Evolutionary conservation across 441 rosid species (phyloP).

Genomic region (Jatropha multifida): DNA sequence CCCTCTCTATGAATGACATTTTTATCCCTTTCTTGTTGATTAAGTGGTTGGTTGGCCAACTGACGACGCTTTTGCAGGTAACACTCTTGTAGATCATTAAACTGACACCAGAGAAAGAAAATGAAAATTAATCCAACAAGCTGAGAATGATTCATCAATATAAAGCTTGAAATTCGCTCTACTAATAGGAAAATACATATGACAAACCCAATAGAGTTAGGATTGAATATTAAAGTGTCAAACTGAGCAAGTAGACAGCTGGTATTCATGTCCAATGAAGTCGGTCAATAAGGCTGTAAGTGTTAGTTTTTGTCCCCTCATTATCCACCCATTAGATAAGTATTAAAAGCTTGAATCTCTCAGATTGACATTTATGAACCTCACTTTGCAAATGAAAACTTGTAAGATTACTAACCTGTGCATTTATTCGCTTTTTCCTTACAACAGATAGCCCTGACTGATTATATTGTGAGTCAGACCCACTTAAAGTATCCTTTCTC

Average conservation of each 20-base stretch:
- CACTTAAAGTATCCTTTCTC: conserved; percentile 67
- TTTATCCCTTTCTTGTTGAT: conserved; percentile 62
- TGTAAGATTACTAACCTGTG: conserved; percentile 61
- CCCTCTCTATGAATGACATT: conserved; percentile 71
- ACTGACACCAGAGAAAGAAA: conserved; percentile 41
- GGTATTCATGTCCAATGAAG: neutral
- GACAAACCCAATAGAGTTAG: neutral
- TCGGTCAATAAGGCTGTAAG: neutral
- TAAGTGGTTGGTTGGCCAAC: conserved; percentile 50
- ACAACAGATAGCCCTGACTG: conserved; percentile 70
- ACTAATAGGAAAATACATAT: conserved; percentile 7
- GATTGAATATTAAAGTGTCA: neutral
- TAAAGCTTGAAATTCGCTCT: neutral
- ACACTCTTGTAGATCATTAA: conserved; percentile 92
- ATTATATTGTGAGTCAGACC: conserved; percentile 71
- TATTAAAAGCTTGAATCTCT: conserved; percentile 4
- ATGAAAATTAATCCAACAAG: conserved; percentile 1
- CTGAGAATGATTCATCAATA: neutral
- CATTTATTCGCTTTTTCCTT: conserved; percentile 85
- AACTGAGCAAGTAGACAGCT: neutral
- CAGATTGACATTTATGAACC: conserved; percentile 10
- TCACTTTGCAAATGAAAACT: conserved; percentile 1
- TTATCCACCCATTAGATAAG: neutral
- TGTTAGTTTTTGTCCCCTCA: neutral
- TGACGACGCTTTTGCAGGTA: conserved; percentile 92